Percentiles rank a stretch among this genome's conserved stretches.
These are phyloP conservation scores for Tulasnella calospora DNA, from an alignment of 768 basidiomycete genomes.

Conservation along the genomic window DNA sequence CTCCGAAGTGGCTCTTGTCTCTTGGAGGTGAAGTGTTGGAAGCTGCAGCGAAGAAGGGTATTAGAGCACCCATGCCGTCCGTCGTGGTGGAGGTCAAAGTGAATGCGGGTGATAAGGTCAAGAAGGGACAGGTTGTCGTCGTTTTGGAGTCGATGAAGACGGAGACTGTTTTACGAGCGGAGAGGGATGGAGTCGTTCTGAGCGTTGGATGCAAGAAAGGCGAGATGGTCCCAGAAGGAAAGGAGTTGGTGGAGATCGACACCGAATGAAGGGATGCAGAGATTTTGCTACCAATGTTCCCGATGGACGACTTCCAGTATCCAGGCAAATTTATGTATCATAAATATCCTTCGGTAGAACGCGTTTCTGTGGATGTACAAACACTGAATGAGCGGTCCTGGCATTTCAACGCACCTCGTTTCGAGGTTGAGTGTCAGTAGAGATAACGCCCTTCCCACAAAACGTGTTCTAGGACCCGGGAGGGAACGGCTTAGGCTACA, in stretches of 20 bases:
- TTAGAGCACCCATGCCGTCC: slow-evolving; percentile 89
- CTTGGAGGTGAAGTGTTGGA: slow-evolving; percentile 54
- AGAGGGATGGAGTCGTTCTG: slow-evolving; percentile 61
- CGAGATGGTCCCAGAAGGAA: slow-evolving; percentile 87
- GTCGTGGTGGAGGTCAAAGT: slow-evolving; percentile 86
- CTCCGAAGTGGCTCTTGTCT: slow-evolving; percentile 65
- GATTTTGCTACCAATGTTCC: not conserved
- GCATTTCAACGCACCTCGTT: too few species aligned
- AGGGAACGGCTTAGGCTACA: too few species aligned
- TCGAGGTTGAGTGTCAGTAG: too few species aligned
- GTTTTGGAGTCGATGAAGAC: slow-evolving; percentile 98
- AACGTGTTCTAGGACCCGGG: too few species aligned
- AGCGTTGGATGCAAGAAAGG: slow-evolving; percentile 74
- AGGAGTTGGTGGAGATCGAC: slow-evolving; percentile 51
- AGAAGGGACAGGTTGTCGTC: slow-evolving; percentile 73
- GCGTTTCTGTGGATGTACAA: too few species aligned
- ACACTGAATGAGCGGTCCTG: too few species aligned
- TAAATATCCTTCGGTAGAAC: too few species aligned
- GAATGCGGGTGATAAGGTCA: slow-evolving; percentile 67
- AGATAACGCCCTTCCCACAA: too few species aligned
- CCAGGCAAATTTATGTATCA: too few species aligned
- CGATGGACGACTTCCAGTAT: not conserved
- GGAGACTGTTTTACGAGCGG: slow-evolving; percentile 78
- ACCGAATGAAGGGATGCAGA: not conserved
- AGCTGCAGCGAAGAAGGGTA: slow-evolving; percentile 48